These are phyloP conservation scores for Zygnema cylindricum DNA, from an alignment of 139 green algal genomes.

Conservation along the genomic window DNA sequence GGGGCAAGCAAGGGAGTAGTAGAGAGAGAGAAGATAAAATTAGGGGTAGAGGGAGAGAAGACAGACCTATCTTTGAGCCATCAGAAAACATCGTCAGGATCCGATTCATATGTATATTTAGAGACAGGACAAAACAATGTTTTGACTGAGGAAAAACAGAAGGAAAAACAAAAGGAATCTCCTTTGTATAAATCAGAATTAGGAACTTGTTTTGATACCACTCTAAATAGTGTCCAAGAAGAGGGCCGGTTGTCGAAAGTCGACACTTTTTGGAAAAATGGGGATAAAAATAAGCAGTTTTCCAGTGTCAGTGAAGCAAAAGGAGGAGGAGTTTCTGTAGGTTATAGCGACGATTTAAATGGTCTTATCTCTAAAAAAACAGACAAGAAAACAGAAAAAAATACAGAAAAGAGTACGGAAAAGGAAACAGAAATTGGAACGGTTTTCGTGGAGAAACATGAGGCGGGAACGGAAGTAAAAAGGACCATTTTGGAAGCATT, in stretches of 20 bases:
- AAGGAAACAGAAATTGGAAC: not conserved
- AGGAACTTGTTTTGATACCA: not conserved
- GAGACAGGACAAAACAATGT: conserved; percentile 8
- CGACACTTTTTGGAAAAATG: too few species aligned
- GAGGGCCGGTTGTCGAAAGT: not conserved
- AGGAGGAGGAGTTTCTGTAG: too few species aligned
- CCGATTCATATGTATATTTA: not conserved
- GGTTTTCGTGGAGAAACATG: not conserved
- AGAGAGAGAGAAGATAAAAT: conserved; percentile 21
- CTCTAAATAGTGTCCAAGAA: not conserved
- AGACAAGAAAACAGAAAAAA: not conserved
- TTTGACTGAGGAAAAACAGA: conserved; percentile 18
- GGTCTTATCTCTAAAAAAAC: not conserved
- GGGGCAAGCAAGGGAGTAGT: conserved; percentile 1
- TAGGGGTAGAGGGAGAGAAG: not conserved
- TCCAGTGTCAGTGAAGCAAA: too few species aligned
- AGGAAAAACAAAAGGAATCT: not conserved
- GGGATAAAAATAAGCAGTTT: too few species aligned
- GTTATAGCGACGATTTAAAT: too few species aligned
- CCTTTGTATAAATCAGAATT: not conserved
- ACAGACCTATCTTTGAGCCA: not conserved
- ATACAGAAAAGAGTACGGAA: not conserved
- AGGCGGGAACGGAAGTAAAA: not conserved
- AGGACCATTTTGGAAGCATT: not conserved
- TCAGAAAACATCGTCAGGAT: not conserved